Evolutionary conservation across 2,329 filamentous ascomycete species (phyloP).

Genomic region (Fusarium sp.): DNA sequence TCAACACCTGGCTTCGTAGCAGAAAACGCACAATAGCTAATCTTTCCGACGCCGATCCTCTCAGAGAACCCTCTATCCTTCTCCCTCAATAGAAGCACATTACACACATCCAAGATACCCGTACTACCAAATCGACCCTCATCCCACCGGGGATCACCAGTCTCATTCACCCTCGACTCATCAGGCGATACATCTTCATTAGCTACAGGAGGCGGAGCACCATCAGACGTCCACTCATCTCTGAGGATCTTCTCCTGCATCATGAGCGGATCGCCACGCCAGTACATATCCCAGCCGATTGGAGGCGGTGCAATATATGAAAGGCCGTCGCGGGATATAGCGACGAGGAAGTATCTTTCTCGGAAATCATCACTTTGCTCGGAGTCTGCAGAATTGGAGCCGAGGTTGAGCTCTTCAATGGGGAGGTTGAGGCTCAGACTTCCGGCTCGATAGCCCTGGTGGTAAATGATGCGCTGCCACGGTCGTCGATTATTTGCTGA

Average conservation of each 20-base stretch:
- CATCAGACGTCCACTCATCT: constrained; percentile 1
- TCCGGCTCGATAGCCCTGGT: constrained; percentile 28
- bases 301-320: constrained; percentile 11
- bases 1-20: constrained; percentile 11
- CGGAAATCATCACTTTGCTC: not conserved
- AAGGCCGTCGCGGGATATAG: constrained; percentile 19
- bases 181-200: constrained; percentile 1
- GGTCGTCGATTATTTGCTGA: constrained; percentile 15
- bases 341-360: constrained; percentile 2
- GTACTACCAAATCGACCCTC: constrained; percentile 10
- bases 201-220: not conserved
- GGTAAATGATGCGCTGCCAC: constrained; percentile 30
- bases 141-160: constrained; percentile 25
- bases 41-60: constrained; percentile 24
- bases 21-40: constrained; percentile 9
- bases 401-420: not conserved
- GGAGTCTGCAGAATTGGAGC: accelerated
- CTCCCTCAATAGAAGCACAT: constrained; percentile 13
- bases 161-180: constrained; percentile 12
- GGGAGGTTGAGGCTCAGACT: constrained; percentile 13
- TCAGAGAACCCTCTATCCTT: not conserved
- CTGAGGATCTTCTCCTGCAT: constrained; percentile 9
- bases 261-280: constrained; percentile 11
- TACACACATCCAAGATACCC: constrained; percentile 15
- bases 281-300: constrained; percentile 20